Conservation (phyloP, 768 basidiomycete genomes). For the Tylopilus sp. region DNA sequence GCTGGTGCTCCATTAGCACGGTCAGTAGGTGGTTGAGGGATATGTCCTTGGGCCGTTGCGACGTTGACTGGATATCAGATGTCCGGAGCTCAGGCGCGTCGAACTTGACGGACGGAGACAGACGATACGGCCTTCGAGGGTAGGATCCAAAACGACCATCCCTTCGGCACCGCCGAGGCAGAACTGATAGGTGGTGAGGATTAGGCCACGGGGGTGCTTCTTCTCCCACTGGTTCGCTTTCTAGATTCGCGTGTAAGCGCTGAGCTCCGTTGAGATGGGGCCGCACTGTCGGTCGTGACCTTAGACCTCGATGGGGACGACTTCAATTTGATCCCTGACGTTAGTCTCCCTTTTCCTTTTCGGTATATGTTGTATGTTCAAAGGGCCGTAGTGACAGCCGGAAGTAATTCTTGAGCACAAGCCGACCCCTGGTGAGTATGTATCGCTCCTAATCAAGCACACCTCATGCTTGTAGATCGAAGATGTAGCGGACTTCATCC, state of each 20-base stretch:
- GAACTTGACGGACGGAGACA: conserved; percentile 46
- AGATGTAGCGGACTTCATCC: conserved; percentile 47
- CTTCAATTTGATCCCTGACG: conserved; percentile 46
- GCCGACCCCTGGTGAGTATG: conserved; percentile 38
- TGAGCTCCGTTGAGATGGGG: conserved; percentile 39
- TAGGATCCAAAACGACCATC: conserved; percentile 43
- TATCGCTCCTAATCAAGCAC: conserved; percentile 34
- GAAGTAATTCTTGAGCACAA: conserved; percentile 27
- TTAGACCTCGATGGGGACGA: conserved; percentile 51
- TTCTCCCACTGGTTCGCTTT: conserved; percentile 30
- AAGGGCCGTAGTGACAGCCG: conserved; percentile 23
- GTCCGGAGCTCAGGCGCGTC: conserved; percentile 33
- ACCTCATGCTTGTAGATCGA: conserved; percentile 31
- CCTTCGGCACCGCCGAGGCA: conserved; percentile 48
- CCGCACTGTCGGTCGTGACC: conserved; percentile 54
- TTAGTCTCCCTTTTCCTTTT: conserved; percentile 18
- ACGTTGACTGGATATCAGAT: conserved; percentile 48
- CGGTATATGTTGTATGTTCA: conserved; percentile 7
- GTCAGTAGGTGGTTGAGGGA: conserved; percentile 49
- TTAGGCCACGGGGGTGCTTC: conserved; percentile 15
- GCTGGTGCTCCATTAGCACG: conserved; percentile 44
- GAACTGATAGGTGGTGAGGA: conserved; percentile 43
- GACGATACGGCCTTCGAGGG: conserved; percentile 33
- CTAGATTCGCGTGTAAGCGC: conserved; percentile 36
- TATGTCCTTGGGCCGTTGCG: conserved; percentile 39